Evolutionary conservation across 176 grass and related monocot species (phyloP), one percentile per base, ranked within the genome.

Genomic region (Carex littledalei): DNA sequence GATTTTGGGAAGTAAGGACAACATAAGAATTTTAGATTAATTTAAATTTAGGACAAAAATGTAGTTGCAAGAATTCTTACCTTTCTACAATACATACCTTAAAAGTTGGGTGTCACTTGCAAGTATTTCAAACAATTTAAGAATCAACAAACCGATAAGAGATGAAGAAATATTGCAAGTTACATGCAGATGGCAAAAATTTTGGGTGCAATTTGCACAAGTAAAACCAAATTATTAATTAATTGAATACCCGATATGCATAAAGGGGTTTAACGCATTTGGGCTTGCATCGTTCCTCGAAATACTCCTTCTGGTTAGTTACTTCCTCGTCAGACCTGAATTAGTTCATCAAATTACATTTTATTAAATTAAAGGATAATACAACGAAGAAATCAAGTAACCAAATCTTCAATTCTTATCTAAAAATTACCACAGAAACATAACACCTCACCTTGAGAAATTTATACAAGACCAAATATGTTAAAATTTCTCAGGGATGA

Each of bases 241-340:
- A 78, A 16, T 9, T 78, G 13, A 85, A 84, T 89, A 93, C 94
- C 94, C 86, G 81, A 85, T 97, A 97, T 3, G 74, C 86, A 60
- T 90, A 91, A 86, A 89, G 91, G 61, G 87, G 91, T 20, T 63
- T 84, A 74, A 97, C 94, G 81, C 94, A 97, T 85, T 97, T 97
- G 37, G 81, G 86, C 86, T 94, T 93, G 53, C 89, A 86, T 1
- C 66, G 84, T 26, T 90, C 91, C 84, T 97, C 94, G 24, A 97
- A 78, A 70, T 91, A 84, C 11, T 75, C 86, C 94, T 97, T 97
- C 12, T 88, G 94, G 63, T 97, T 89, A 61, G 89, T 76, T 72
- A 87, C 76, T 70, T 97, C 94, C 91, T 97, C 94, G 41, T 97
- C 94, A 8, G 89, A 75, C 94, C 94, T 97, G 89, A 80, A 77